phyloP scores from a whole-genome alignment of 352 stramenopile genomes.

The Globisporangium carolinianum region DNA sequence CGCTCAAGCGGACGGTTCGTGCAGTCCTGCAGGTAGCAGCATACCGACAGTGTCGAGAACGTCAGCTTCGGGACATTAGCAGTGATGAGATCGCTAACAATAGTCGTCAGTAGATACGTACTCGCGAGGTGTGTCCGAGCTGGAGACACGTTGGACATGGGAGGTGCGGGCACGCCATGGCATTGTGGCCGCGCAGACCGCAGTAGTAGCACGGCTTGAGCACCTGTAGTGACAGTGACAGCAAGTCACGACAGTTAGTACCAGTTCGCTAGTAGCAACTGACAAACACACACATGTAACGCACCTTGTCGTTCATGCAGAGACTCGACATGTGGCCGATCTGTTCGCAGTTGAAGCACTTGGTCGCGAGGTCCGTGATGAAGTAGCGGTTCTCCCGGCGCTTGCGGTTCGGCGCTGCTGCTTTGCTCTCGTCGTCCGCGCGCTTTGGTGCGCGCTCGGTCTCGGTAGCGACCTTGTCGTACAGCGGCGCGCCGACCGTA shows the following conservation, averaged over 20 bases:
- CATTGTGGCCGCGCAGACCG: constrained; percentile 59
- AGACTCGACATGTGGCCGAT: constrained; percentile 71
- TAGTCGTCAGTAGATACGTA: constrained; percentile 10
- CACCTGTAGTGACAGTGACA: constrained; percentile 17
- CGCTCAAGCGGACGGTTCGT: constrained; percentile 34
- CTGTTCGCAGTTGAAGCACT: constrained; percentile 81
- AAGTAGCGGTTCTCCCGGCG: constrained; percentile 75
- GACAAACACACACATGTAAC: not conserved
- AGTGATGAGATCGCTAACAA: not conserved
- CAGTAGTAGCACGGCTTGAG: constrained; percentile 78
- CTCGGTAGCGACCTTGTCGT: constrained; percentile 12
- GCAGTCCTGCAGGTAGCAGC: constrained; percentile 34
- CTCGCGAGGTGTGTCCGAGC: constrained; percentile 53
- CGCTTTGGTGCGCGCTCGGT: constrained; percentile 16
- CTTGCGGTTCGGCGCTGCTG: constrained; percentile 20
- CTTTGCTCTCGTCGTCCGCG: constrained; percentile 16
- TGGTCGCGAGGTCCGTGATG: constrained; percentile 71
- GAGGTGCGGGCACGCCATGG: constrained; percentile 59
- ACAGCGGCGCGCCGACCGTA: constrained; percentile 49
- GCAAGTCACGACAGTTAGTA: not conserved
- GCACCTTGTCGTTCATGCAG: constrained; percentile 63
- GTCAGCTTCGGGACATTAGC: not conserved
- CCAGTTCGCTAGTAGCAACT: no score
- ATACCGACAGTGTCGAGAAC: no score
- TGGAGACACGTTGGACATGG: constrained; percentile 64